Base-by-base conservation (phyloP, 495 filamentous ascomycete species). In the Bombardia bombarda region DNA sequence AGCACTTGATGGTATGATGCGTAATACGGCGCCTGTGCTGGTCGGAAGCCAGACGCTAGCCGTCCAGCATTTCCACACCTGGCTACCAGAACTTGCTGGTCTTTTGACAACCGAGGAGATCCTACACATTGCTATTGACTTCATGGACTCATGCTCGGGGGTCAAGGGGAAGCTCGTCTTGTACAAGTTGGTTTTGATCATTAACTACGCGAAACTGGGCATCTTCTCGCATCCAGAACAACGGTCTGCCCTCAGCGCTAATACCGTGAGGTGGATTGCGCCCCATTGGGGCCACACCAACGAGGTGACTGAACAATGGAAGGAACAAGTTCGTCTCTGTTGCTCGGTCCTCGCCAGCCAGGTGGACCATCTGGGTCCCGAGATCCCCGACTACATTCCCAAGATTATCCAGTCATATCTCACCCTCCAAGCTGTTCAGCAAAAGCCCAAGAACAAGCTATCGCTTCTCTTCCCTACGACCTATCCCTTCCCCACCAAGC, bases 11-110 rank as follows among this genome's bases (percentile, higher is more conserved):
- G 73, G 72, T 4, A 70, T 99, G 50, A 97, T 99, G 88, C 78
- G 79, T 45, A 92, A 87, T 55, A 67, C 78, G 1, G 84, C 88
- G 9, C 86, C 93, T 1, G 79, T 87, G 32, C 61, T 95, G 36
- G 82, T 99, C 24, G 92, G 92, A 21, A 95, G 85, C 45, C 93
- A 97, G 58, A 97, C 92, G 1, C 65, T 99, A 24, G 84, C 93
- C 4, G 90, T 97, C 14, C 92, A 99, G 58, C 85, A 97, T 63
- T 95, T 97, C 60, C 92, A 97, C 58, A 82, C 85, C 2, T 97
- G 92, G 92, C 68, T 99, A 9, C 93, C 92, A 0, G 89, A 95
- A 49, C 77, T 97, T 6, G 75, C 77, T 3, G 77, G 80, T 12
- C 70, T 90, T 25, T 74, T 99, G 53, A 77, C 70, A 12, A 78